Conservation (phyloP, 805 yeast genomes). For the Starmerella sirachaensis region DNA sequence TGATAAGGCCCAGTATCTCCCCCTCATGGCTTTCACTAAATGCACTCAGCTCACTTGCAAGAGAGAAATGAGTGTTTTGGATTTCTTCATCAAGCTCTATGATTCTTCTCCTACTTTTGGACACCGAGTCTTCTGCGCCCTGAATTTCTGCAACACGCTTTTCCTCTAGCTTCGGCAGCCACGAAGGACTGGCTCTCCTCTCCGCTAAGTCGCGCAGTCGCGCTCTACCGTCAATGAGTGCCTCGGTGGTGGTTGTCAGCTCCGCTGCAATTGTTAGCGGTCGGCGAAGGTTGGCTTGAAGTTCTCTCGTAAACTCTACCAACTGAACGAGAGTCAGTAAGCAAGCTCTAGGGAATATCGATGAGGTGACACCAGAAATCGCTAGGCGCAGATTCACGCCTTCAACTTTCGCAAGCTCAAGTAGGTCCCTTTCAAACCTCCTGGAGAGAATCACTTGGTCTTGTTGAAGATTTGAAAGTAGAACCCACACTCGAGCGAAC, state of each 20-base stretch:
- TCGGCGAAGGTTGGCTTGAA: slow-evolving; percentile 22
- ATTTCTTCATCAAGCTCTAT: slow-evolving; percentile 26
- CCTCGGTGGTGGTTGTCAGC: slow-evolving; percentile 20
- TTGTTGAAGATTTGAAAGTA: no score
- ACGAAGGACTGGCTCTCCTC: slow-evolving; percentile 17
- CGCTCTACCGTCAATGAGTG: slow-evolving; percentile 20
- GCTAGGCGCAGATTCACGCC: no score
- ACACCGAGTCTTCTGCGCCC: slow-evolving; percentile 25
- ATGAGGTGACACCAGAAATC: no score
- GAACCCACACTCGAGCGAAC: neutral
- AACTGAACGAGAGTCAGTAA: slow-evolving; percentile 10
- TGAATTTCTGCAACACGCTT: slow-evolving; percentile 27
- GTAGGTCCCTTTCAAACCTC: no score
- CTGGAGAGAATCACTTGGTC: neutral
- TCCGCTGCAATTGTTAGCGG: slow-evolving; percentile 25
- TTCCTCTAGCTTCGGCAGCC: slow-evolving; percentile 29
- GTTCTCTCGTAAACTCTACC: slow-evolving; percentile 4
- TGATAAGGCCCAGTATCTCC: slow-evolving; percentile 24
- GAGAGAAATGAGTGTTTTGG: slow-evolving; percentile 26
- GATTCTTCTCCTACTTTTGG: slow-evolving; percentile 24
- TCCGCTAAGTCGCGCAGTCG: slow-evolving; percentile 20
- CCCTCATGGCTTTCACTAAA: slow-evolving; percentile 29
- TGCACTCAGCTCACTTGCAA: slow-evolving; percentile 30
- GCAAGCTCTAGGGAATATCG: no score
- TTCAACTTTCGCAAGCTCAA: no score